Conservation (phyloP, 108 stramenopile species). For the Cyclostephanos invisitatus region DNA sequence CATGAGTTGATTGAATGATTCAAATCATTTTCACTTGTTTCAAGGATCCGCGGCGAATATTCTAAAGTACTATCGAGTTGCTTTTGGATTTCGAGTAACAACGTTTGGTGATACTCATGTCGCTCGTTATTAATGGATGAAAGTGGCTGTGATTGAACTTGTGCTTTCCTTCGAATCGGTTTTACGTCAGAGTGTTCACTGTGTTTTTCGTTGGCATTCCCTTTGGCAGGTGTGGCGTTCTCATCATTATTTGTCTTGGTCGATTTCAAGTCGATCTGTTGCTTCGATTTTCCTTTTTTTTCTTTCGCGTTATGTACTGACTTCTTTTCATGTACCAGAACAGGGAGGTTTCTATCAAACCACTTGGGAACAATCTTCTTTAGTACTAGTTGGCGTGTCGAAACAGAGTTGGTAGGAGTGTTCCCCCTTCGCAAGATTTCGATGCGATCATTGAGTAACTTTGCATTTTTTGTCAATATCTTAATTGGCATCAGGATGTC, state of each 20-base stretch:
- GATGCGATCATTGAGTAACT: conserved; percentile 27
- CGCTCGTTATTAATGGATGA: not conserved
- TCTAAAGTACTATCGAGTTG: conserved; percentile 24
- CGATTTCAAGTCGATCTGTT: conserved; percentile 1
- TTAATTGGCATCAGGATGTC: conserved; percentile 33
- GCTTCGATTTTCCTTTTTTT: conserved; percentile 1
- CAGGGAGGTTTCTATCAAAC: conserved; percentile 32
- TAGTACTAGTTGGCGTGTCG: conserved; percentile 29
- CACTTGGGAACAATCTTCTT: conserved; percentile 43
- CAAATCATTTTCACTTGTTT: conserved; percentile 30
- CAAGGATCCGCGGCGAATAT: conserved; percentile 20
- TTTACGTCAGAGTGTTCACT: not conserved
- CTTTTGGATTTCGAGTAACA: conserved; percentile 34
- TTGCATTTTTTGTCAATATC: conserved; percentile 40
- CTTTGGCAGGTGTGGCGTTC: conserved; percentile 2
- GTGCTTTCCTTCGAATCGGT: conserved; percentile 7
- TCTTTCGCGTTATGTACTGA: not conserved
- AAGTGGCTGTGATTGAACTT: not conserved
- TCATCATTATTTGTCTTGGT: conserved; percentile 2
- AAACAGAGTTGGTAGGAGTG: conserved; percentile 13
- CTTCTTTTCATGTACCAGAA: not conserved
- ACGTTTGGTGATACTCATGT: conserved; percentile 9
- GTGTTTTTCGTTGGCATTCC: not conserved
- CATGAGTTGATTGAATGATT: conserved; percentile 33
- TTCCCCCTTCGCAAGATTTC: conserved; percentile 25